phyloP scores from a whole-genome alignment of 176 grass and related monocot genomes.

The Hyparrhenia diplandra region DNA sequence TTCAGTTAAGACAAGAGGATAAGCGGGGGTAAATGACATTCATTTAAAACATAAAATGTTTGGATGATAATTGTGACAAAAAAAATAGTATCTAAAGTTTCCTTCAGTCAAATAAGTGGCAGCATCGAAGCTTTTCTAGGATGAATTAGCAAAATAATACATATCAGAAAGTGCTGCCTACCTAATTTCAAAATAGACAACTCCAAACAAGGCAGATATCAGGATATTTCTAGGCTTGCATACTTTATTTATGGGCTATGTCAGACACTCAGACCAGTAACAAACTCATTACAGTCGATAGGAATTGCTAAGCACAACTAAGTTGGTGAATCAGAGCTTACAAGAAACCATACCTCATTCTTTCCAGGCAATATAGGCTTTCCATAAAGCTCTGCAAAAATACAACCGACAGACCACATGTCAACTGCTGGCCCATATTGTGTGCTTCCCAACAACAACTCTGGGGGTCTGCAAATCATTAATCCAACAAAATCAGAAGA shows the following conservation, averaged over 20 bases:
- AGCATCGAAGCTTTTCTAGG: neutral
- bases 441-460: conserved; percentile 77
- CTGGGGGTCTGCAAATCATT: conserved; percentile 73
- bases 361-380: conserved; percentile 91
- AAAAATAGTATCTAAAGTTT: neutral
- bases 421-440: conserved; percentile 87
- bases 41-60: neutral
- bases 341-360: conserved; percentile 62
- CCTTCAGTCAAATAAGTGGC: neutral
- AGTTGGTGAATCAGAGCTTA: neutral
- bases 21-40: neutral
- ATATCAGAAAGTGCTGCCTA: neutral
- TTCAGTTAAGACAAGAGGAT: no score
- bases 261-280: neutral
- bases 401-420: conserved; percentile 99
- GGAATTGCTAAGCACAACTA: neutral
- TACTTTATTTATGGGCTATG: neutral
- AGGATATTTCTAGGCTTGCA: neutral
- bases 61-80: neutral
- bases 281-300: neutral
- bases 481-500: conserved; percentile 6
- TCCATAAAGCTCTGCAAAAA: conserved; percentile 89
- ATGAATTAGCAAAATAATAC: neutral
- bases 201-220: neutral
- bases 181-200: neutral